Conservation (phyloP, 2,329 filamentous ascomycete genomes). For the Didymella arachidicola region DNA sequence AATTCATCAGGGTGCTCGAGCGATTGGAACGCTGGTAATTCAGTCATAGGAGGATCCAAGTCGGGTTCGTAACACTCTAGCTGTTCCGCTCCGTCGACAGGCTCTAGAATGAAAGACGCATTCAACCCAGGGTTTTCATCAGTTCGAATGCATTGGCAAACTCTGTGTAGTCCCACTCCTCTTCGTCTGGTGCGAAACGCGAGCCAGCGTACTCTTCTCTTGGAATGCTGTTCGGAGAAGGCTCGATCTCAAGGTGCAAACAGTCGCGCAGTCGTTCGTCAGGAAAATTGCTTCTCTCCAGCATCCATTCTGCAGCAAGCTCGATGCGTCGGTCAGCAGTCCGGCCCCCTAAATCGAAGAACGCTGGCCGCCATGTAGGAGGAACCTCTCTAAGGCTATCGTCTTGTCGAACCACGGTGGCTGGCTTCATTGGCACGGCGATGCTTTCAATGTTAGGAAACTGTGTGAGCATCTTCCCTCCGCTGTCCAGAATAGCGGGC, state of each 20-base stretch:
- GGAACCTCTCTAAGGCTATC: conserved; percentile 12
- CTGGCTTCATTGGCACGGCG: conserved; percentile 35
- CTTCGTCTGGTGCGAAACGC: conserved; percentile 31
- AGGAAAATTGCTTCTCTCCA: conserved; percentile 29
- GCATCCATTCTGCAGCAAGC: conserved; percentile 39
- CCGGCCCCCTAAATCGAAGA: conserved; percentile 35
- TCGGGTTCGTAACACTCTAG: not conserved
- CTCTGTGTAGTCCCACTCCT: conserved; percentile 39
- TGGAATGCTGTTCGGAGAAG: conserved; percentile 14
- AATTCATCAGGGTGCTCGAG: too few relatives aligned
- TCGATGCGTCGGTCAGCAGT: conserved; percentile 38
- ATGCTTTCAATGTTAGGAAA: conserved; percentile 38
- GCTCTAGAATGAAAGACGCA: too few relatives aligned
- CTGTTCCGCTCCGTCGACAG: not conserved
- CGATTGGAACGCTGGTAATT: not conserved
- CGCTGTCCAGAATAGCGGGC: conserved; percentile 34
- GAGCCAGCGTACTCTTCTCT: conserved; percentile 33
- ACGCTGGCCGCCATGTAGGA: conserved; percentile 34
- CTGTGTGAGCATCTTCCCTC: conserved; percentile 26
- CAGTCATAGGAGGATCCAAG: not conserved
- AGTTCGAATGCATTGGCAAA: conserved; percentile 18
- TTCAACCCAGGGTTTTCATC: conserved; percentile 8
- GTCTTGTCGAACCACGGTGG: too few relatives aligned
- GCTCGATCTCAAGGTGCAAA: conserved; percentile 38
- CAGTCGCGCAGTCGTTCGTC: conserved; percentile 33